Percentiles rank a stretch among this genome's conserved stretches.
Conservation (phyloP, 2,329 filamentous ascomycete species). For the Neocatenulostroma microsporum region DNA sequence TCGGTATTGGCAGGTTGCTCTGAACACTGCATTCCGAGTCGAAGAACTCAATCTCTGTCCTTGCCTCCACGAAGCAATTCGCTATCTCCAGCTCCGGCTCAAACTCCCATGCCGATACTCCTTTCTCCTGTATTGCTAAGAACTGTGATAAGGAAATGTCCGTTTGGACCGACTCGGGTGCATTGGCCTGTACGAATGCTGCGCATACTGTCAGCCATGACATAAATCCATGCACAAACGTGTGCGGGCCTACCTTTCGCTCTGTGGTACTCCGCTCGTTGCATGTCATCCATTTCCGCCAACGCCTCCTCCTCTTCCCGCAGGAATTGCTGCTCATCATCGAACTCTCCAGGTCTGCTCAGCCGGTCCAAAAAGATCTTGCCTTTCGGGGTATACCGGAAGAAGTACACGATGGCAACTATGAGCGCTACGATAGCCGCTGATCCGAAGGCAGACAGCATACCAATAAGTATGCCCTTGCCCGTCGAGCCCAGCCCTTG, state of each 20-base stretch:
- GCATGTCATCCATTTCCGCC: conserved; percentile 90
- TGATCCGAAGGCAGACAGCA: conserved; percentile 89
- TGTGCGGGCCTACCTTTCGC: conserved; percentile 89
- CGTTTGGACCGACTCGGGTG: conserved; percentile 88
- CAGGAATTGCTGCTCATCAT: conserved; percentile 91
- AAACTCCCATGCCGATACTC: conserved; percentile 99
- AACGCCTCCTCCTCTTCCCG: conserved; percentile 92
- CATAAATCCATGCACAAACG: not conserved
- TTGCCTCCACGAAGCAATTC: conserved; percentile 93
- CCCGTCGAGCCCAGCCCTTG: conserved; percentile 34
- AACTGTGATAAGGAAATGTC: conserved; percentile 98
- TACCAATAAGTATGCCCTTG: conserved; percentile 84
- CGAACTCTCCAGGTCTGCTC: conserved; percentile 88
- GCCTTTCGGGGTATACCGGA: conserved; percentile 79
- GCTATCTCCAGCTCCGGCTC: conserved; percentile 98
- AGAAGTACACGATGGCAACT: conserved; percentile 81
- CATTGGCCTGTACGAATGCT: conserved; percentile 93
- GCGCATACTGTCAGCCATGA: conserved; percentile 15
- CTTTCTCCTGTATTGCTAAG: conserved; percentile 96
- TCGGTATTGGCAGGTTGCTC: conserved; percentile 92
- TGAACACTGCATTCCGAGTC: conserved; percentile 96
- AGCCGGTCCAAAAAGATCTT: conserved; percentile 90
- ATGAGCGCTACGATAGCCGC: conserved; percentile 75
- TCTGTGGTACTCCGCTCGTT: conserved; percentile 80
- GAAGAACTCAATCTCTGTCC: conserved; percentile 98